Evolutionary conservation across 306 rosid genomes (phyloP).

Genomic region (Quercus variabilis): DNA sequence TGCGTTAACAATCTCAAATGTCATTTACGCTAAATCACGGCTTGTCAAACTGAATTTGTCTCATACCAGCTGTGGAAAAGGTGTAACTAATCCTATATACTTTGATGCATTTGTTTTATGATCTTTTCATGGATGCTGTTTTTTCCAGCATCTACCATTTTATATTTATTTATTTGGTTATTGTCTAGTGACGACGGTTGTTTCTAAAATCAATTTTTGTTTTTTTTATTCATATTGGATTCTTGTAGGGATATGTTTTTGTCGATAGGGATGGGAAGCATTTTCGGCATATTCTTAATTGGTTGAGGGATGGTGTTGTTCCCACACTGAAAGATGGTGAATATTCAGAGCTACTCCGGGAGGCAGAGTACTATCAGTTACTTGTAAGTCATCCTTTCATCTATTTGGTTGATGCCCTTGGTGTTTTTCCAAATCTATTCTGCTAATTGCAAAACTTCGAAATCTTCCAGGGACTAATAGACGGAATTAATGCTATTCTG

Average conservation of each 20-base stretch:
- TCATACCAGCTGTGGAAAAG: too few species aligned
- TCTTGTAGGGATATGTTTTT: slow-evolving; percentile 76
- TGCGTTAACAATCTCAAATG: background rate
- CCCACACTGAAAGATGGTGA: slow-evolving; percentile 64
- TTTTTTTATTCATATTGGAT: slow-evolving; percentile 7
- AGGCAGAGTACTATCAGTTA: slow-evolving; percentile 90
- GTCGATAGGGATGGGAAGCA: slow-evolving; percentile 89
- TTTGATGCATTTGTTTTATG: too few species aligned
- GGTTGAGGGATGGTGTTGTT: slow-evolving; percentile 82
- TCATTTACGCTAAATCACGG: background rate
- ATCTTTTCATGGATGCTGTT: too few species aligned
- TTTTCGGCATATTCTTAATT: slow-evolving; percentile 90
- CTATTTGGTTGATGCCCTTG: background rate
- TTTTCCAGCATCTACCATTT: too few species aligned
- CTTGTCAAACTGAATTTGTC: too few species aligned
- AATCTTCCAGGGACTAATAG: slow-evolving; percentile 72
- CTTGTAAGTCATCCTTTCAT: slow-evolving; percentile 49
- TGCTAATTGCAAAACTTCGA: background rate
- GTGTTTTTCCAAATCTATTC: background rate
- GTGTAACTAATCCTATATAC: too few species aligned
- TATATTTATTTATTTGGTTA: too few species aligned
- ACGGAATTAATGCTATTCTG: slow-evolving; percentile 50
- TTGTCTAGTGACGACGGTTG: too few species aligned
- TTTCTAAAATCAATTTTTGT: too few species aligned
- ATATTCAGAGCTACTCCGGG: slow-evolving; percentile 61